Conservation (phyloP, 305 asterid species). For the Solanum hybrid region DNA sequence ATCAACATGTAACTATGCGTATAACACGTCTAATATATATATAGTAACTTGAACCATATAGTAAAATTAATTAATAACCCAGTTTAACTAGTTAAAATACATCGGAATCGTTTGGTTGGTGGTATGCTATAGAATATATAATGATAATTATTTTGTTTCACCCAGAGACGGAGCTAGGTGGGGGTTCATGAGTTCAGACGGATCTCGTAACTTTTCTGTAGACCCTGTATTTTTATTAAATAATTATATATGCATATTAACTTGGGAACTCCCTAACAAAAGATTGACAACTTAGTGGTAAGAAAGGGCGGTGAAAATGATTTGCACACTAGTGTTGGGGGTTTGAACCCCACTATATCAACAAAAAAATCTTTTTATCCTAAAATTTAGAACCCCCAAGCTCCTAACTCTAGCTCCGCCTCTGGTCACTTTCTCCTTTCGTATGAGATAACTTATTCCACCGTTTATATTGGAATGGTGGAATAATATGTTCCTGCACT, state of each 20-base stretch:
- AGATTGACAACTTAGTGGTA: background rate
- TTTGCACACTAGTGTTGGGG: background rate
- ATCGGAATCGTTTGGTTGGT: background rate
- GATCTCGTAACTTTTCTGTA: accelerated
- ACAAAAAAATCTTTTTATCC: background rate
- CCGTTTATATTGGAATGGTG: accelerated
- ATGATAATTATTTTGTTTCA: background rate
- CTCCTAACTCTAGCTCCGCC: background rate
- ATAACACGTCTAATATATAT: background rate
- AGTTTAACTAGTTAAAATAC: background rate
- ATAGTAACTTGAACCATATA: background rate
- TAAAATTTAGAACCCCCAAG: background rate
- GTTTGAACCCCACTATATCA: background rate
- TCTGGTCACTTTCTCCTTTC: background rate
- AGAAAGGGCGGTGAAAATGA: background rate
- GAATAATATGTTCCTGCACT: background rate
- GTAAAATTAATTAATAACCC: background rate
- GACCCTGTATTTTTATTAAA: too few species aligned
- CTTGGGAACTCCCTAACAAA: background rate
- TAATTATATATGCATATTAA: background rate
- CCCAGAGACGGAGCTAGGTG: accelerated
- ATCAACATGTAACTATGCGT: background rate
- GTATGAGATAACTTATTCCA: background rate
- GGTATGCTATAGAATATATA: background rate
- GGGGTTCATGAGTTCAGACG: background rate